Evolutionary conservation across 306 rosid genomes (phyloP).

Genomic region (Vigna radiata): DNA sequence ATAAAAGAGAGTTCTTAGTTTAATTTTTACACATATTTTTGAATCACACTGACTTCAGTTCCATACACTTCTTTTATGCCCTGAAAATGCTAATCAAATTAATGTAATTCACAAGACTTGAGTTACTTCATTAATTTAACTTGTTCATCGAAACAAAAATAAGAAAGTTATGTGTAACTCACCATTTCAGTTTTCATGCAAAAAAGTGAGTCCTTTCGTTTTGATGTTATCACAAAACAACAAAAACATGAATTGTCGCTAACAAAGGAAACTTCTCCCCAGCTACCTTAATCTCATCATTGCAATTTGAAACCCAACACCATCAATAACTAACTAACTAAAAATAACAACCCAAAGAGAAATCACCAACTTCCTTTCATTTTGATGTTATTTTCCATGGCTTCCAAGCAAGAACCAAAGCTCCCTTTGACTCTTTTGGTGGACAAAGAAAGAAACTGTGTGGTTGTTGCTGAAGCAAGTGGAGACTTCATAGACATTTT

Average conservation of each 20-base stretch:
- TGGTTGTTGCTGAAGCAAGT: conserved; percentile 44
- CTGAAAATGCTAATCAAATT: too few species aligned
- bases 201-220: not conserved
- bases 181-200: conserved; percentile 5
- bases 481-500: conserved; percentile 44
- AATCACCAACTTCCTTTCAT: not conserved
- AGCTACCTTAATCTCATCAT: conserved; percentile 8
- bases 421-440: conserved; percentile 41
- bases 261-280: conserved; percentile 32
- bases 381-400: conserved; percentile 33
- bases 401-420: conserved; percentile 27
- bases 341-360: not conserved
- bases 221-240: not conserved
- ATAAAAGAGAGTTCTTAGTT: too few species aligned
- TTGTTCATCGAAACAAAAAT: not conserved
- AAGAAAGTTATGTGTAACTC: conserved; percentile 30
- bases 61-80: too few species aligned
- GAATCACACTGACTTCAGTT: too few species aligned
- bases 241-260: not conserved
- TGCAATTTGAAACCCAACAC: not conserved
- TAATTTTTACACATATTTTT: too few species aligned
- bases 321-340: conserved; percentile 13
- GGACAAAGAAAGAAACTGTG: conserved; percentile 25
- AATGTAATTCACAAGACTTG: too few species aligned
- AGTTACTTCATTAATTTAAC: too few species aligned